Base-by-base conservation (phyloP, 1,284 basidiomycete genomes). In the Papiliotrema laurentii region DNA sequence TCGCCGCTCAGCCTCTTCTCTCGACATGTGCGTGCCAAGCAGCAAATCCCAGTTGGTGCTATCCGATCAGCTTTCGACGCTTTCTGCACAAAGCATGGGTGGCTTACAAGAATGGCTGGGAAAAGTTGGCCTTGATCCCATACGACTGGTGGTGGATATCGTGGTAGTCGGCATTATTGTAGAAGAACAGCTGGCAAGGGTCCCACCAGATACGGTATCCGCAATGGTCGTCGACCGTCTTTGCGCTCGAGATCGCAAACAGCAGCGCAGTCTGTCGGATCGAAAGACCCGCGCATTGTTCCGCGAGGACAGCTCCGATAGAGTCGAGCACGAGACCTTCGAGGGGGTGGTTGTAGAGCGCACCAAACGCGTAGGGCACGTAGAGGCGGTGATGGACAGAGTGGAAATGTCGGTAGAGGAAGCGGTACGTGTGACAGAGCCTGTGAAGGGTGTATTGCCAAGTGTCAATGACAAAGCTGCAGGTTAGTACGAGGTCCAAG, bases 361-460 rank as follows among this genome's bases (percentile, higher is more conserved):
- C 89, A 21, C 96, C 96, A 64, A 89, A 99, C 0, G 94, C 91
- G 68, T 97, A 98, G 0, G 96, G 92, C 9, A 96, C 91, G 71
- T 97, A 96, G 13, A 99, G 83, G 9, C 92, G 81, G 73, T 99
- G 96, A 71, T 99, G 96, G 72, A 87, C 86, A 1, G 89, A 91
- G 75, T 99, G 96, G 61, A 97, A 81, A 53, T 88, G 82, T 60
- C 84, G 87, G 78, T 97, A 99, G 30, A 98, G 79, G 70, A 81
- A 94, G 51, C 86, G 87, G 77, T 89, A 92, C 63, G 81, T 77
- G 77, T 98, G 94, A 84, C 97, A 90, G 35, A 78, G 75, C 41
- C 96, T 89, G 71, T 99, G 94, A 34, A 91, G 79, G 75, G 90
- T 90, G 75, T 98, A 99, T 75, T 99, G 92, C 92, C 92, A 97